phyloP scores from a whole-genome alignment of 2,329 filamentous ascomycete genomes.

The Monosporascus sp. region DNA sequence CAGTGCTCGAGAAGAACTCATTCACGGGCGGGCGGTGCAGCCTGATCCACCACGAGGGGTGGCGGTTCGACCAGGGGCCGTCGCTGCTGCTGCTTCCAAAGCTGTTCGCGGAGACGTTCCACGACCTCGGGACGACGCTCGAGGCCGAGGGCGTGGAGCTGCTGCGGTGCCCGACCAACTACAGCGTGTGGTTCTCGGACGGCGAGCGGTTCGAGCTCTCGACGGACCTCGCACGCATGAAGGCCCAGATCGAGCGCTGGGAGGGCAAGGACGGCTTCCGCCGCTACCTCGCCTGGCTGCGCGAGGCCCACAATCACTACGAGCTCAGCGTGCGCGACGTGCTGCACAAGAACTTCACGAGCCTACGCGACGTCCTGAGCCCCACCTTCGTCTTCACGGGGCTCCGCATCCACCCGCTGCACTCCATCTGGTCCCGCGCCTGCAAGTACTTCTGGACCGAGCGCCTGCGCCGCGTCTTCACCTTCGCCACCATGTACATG shows the following conservation, averaged over 20 bases:
- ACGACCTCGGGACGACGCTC: constrained; percentile 62
- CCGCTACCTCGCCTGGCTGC: constrained; percentile 61
- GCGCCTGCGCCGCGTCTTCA: constrained; percentile 63
- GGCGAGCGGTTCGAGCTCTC: constrained; percentile 58
- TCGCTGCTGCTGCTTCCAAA: constrained; percentile 67
- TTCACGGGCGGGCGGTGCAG: constrained; percentile 69
- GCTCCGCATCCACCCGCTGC: constrained; percentile 61
- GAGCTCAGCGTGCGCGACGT: constrained; percentile 63
- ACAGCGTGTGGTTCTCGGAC: constrained; percentile 69
- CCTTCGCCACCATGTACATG: constrained; percentile 79
- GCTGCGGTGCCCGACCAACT: constrained; percentile 69
- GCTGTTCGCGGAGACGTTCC: constrained; percentile 64
- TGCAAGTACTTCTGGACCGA: constrained; percentile 66
- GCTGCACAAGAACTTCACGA: constrained; percentile 61
- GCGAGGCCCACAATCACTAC: constrained; percentile 65
- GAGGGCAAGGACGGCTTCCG: constrained; percentile 67
- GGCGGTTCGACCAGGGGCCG: constrained; percentile 72
- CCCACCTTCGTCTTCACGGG: constrained; percentile 54
- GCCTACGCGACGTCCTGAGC: constrained; percentile 49
- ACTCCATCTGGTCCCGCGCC: constrained; percentile 63
- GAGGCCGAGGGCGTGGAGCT: constrained; percentile 61
- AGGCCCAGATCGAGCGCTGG: constrained; percentile 63
- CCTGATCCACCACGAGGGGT: constrained; percentile 53
- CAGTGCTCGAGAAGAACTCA: constrained; percentile 70
- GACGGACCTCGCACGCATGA: constrained; percentile 67